Percentiles rank a stretch among this genome's conserved stretches.
Evolutionary conservation across 176 grass and related monocot species (phyloP).

Genomic region (Calamus simplicifolius): DNA sequence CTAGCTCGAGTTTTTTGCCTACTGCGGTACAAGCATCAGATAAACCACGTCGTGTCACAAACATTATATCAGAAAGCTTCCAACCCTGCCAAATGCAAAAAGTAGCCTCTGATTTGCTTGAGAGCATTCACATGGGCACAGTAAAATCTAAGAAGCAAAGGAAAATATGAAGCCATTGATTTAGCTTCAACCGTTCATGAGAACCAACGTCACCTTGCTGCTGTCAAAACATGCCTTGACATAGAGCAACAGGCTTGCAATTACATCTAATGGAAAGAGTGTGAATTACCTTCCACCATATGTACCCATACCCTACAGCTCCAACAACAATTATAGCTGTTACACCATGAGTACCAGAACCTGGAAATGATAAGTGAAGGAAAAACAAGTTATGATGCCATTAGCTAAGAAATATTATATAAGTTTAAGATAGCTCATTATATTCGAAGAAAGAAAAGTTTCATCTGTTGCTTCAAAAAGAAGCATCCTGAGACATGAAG

Average conservation of each 20-base stretch:
- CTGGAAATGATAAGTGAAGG: constrained; percentile 9
- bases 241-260: too few species aligned
- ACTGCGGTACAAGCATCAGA: constrained; percentile 65
- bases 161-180: too few species aligned
- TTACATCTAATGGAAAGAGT: neutral
- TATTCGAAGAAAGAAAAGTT: too few species aligned
- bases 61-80: constrained; percentile 95
- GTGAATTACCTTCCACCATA: constrained; percentile 78
- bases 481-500: too few species aligned
- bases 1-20: constrained; percentile 76
- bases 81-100: constrained; percentile 47
- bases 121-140: too few species aligned
- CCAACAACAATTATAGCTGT: constrained; percentile 61
- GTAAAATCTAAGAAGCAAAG: too few species aligned
- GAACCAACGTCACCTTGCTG: too few species aligned
- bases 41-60: constrained; percentile 74
- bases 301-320: constrained; percentile 71
- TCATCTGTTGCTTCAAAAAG: too few species aligned
- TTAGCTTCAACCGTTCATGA: too few species aligned
- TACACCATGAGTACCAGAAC: constrained; percentile 17
- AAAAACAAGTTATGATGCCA: neutral
- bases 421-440: too few species aligned
- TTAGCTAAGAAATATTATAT: too few species aligned
- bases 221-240: too few species aligned
- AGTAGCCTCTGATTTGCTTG: constrained; percentile 6